Evolutionary conservation across 1,139 yeast genomes (phyloP), one percentile per base, ranked within the genome.

Genomic region (Hyphopichia khmerensis): DNA sequence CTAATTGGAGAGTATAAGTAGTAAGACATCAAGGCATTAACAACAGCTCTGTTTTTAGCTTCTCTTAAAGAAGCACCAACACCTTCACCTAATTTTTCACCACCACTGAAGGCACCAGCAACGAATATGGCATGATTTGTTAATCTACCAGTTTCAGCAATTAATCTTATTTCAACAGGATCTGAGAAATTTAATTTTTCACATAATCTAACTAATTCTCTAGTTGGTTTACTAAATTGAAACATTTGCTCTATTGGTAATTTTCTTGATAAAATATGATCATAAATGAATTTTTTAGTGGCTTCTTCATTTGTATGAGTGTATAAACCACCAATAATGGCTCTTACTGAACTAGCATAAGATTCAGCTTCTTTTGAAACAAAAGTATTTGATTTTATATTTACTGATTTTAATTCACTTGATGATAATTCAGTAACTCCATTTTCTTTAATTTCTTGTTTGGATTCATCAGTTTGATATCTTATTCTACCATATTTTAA

Each of bases 141-240:
- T 55, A 75, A 72, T 64, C 99, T 80, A 62, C 99, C 99, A 24
- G 96, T 86, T 66, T 93, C 99, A 26, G 96, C 93, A 47, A 93
- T 71, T 46, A 95, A 77, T 60, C 96, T 82, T 33, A 91, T 60
- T 48, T 69, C 82, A 6, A 87, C 75, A 19, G 97, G 97, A 27
- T 80, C 77, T 42, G 78, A 77, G 50, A 91, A 72, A n/a, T 80
- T 79, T 58, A 91, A 87, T 51, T 93, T 82, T 47, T 82, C 84
- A 57, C 96, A 84, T 41, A 95, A 70, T 48, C 82, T 78, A 2
- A 90, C 79, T 48, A 93, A 75, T 60, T 91, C 95, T 60, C 95
- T 78, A 17, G 95, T 86, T 38, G 99, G 97, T 59, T 86, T 85
- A 52, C 79, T 81, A 64, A 93, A 89, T 54, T 80, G 80, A 65